Conservation (phyloP, 306 rosid genomes). For the Canavalia gladiata region DNA sequence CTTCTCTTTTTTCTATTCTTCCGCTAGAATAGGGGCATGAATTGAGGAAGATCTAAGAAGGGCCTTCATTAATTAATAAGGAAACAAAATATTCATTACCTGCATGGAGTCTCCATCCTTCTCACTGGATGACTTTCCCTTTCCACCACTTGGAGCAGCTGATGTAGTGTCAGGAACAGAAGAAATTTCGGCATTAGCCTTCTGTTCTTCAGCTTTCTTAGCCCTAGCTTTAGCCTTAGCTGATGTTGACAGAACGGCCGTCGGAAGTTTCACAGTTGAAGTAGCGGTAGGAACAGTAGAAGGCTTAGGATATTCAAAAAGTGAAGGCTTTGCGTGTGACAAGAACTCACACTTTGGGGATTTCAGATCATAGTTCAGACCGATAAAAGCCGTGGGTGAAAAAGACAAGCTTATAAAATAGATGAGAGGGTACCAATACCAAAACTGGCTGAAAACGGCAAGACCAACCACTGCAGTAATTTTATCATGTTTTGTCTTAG, state of each 20-base stretch:
- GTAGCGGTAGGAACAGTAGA: conserved; percentile 81
- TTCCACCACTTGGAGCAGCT: conserved; percentile 62
- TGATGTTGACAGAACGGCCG: conserved; percentile 96
- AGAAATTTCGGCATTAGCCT: conserved; percentile 77
- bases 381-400: conserved; percentile 95
- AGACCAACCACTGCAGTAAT: conserved; percentile 98
- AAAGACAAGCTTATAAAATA: conserved; percentile 88
- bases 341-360: conserved; percentile 92
- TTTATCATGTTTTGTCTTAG: conserved; percentile 96
- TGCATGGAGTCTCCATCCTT: conserved; percentile 94
- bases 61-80: conserved; percentile 23
- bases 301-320: conserved; percentile 95
- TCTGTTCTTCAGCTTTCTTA: conserved; percentile 93
- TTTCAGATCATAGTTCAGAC: conserved; percentile 89
- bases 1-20: conserved; percentile 2
- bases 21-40: not conserved
- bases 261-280: conserved; percentile 93
- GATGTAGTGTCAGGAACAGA: conserved; percentile 69
- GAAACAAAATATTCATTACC: conserved; percentile 58
- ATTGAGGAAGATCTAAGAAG: not conserved
- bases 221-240: conserved; percentile 99
- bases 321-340: conserved; percentile 93
- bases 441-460: conserved; percentile 99
- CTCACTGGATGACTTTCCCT: conserved; percentile 78
- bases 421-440: conserved; percentile 99